Conservation (phyloP, 768 basidiomycete species). For the Cystobasidium ongulense region DNA sequence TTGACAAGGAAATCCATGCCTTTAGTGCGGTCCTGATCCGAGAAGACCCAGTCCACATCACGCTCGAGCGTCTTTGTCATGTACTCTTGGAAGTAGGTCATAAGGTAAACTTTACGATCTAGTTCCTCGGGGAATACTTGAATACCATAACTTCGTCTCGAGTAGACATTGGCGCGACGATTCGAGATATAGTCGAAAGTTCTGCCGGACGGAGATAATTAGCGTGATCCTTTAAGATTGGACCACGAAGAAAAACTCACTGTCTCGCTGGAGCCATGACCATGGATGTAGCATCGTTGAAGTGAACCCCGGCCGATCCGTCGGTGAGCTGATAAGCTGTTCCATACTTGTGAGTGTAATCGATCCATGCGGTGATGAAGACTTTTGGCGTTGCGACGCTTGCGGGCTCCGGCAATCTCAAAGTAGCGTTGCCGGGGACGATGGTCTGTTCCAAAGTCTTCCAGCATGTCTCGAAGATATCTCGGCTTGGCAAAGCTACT, state of each 20-base stretch:
- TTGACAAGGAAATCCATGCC: conserved; percentile 96
- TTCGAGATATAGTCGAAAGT: conserved; percentile 82
- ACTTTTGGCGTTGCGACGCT: conserved; percentile 48
- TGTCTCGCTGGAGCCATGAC: conserved; percentile 76
- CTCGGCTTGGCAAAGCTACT: neutral
- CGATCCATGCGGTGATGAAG: conserved; percentile 97
- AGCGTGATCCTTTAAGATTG: neutral
- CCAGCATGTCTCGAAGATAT: conserved; percentile 37
- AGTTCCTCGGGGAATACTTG: conserved; percentile 63
- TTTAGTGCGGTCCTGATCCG: conserved; percentile 58
- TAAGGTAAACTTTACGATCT: conserved; percentile 79
- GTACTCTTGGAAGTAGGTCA: conserved; percentile 89
- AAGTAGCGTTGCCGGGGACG: neutral
- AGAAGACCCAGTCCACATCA: conserved; percentile 72
- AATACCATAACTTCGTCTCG: conserved; percentile 57
- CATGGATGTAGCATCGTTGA: conserved; percentile 86
- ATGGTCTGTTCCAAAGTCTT: conserved; percentile 28
- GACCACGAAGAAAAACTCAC: conserved; percentile 51
- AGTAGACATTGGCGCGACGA: conserved; percentile 57
- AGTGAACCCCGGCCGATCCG: conserved; percentile 87
- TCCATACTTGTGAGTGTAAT: conserved; percentile 99
- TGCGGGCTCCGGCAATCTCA: conserved; percentile 11
- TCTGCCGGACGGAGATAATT: conserved; percentile 47
- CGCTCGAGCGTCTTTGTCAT: conserved; percentile 84
- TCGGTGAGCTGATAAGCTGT: conserved; percentile 98